Evolutionary conservation across 495 filamentous ascomycete species (phyloP).

Genomic region (Thermochaetoides thermophila): DNA sequence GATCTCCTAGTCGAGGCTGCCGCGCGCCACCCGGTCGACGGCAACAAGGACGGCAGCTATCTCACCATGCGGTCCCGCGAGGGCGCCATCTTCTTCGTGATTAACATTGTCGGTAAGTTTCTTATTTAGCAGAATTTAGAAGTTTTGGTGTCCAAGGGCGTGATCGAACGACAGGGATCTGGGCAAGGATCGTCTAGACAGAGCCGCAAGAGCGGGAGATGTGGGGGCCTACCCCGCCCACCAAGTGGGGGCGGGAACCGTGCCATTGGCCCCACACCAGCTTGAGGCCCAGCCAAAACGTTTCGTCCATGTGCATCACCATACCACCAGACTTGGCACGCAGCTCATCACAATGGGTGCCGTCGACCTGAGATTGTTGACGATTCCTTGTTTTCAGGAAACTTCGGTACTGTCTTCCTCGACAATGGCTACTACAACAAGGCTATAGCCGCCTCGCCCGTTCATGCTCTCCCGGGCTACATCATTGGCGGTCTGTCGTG

Average conservation of each 20-base stretch:
- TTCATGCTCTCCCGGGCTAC: conserved; percentile 85
- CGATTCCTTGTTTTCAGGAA: conserved; percentile 43
- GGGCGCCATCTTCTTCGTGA: conserved; percentile 90
- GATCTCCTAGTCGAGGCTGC: conserved; percentile 63
- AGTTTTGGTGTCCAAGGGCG: too few relatives aligned
- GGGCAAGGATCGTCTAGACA: too few relatives aligned
- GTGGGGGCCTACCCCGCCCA: too few relatives aligned
- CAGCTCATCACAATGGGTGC: too few relatives aligned
- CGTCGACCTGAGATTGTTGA: too few relatives aligned
- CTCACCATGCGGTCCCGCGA: conserved; percentile 80
- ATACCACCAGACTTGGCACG: too few relatives aligned
- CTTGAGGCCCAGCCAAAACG: too few relatives aligned
- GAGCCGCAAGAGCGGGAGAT: too few relatives aligned
- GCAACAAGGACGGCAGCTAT: conserved; percentile 76
- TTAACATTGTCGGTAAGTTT: conserved; percentile 48
- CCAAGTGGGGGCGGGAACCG: too few relatives aligned
- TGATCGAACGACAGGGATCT: too few relatives aligned
- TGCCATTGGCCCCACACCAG: background rate
- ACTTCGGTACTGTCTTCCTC: conserved; percentile 68
- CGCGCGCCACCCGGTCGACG: conserved; percentile 57
- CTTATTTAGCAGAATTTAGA: too few relatives aligned
- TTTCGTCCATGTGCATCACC: too few relatives aligned
- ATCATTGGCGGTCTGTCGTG: conserved; percentile 80
- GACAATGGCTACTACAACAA: conserved; percentile 88
- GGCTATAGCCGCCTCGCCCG: conserved; percentile 79